Conservation (phyloP, 345 rosid species). For the Cardiospermum halicacabum region DNA sequence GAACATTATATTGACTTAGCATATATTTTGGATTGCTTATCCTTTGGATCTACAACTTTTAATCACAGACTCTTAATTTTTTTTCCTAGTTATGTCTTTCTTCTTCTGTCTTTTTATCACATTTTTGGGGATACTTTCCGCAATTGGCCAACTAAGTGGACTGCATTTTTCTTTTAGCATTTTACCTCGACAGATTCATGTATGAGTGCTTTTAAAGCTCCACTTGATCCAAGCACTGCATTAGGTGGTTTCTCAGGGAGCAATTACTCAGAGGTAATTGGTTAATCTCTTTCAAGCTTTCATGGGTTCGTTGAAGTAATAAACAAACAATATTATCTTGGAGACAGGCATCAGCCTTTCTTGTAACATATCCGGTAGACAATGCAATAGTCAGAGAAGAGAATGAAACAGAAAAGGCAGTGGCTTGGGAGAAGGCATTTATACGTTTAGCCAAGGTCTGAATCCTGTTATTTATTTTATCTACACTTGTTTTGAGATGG, state of each 20-base stretch:
- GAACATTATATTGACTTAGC: neutral
- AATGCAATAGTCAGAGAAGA: conserved; percentile 61
- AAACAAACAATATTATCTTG: conserved; percentile 23
- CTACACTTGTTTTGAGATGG: neutral
- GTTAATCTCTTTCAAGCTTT: conserved; percentile 10
- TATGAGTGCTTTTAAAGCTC: conserved; percentile 93
- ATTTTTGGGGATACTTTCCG: neutral
- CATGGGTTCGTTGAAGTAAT: conserved; percentile 9
- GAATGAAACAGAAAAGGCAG: conserved; percentile 62
- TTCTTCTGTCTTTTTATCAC: neutral
- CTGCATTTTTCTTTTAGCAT: conserved; percentile 53
- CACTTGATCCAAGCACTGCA: conserved; percentile 92
- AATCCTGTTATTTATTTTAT: conserved; percentile 3
- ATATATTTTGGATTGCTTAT: neutral
- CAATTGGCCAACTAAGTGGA: conserved; percentile 12
- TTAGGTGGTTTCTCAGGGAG: conserved; percentile 91
- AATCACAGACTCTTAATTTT: neutral
- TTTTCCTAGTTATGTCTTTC: neutral
- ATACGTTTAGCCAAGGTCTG: conserved; percentile 80
- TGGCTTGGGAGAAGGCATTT: conserved; percentile 98
- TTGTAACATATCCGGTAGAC: conserved; percentile 92
- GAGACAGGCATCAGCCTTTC: conserved; percentile 89
- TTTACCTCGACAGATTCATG: conserved; percentile 82
- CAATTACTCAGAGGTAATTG: conserved; percentile 74
- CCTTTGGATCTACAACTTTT: neutral